Base-by-base conservation (phyloP, 2,329 filamentous ascomycete genomes). In the Ascochyta pisi region DNA sequence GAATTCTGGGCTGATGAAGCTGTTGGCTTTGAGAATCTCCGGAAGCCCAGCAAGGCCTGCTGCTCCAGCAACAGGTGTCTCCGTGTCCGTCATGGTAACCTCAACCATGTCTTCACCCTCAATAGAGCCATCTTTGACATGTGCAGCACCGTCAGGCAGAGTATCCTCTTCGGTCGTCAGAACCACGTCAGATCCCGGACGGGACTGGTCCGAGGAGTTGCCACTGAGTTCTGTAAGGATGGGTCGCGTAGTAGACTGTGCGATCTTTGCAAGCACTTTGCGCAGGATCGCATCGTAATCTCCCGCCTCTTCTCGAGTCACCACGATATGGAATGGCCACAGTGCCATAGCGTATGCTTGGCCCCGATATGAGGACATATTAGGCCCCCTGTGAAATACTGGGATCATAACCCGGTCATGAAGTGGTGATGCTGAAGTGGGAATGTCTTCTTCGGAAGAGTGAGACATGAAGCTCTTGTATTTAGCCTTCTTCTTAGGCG, bases 51-150 rank as follows among this genome's bases (percentile, higher is more conserved):
- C 63, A 50, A 53, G 43, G 23, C 57, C 59, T 29, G 50, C 35
- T 22, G 34, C 31, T 9, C 73, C 71, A 23, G 61, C 54, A 22
- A 57, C 31, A 19, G 61, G 50, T 4, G 64, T 62, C 54, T 82
- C 79, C 15, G 70, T 70, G 65, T 92, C 89, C 49, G 86, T 87
- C 88, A 97, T 93, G 0, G 90, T 90, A 15, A 99, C 88, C 70
- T 97, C 91, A 6, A 98, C 90, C 68, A 97, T 86, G 58, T 97
- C 93, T 73, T 97, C 94, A 9, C 92, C 90, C 71, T 93, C 89
- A 2, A 96, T 84, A 3, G 93, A 96, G 26, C 86, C 84, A 40
- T 91, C 89, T 54, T 89, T 85, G 42, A 96, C 83, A 69, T 89
- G 89, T 22, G 84, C 82, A 62, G 90, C 89, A 9, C 84, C 85